phyloP scores from a whole-genome alignment of 345 rosid species.

The Eucalyptus regnans region DNA sequence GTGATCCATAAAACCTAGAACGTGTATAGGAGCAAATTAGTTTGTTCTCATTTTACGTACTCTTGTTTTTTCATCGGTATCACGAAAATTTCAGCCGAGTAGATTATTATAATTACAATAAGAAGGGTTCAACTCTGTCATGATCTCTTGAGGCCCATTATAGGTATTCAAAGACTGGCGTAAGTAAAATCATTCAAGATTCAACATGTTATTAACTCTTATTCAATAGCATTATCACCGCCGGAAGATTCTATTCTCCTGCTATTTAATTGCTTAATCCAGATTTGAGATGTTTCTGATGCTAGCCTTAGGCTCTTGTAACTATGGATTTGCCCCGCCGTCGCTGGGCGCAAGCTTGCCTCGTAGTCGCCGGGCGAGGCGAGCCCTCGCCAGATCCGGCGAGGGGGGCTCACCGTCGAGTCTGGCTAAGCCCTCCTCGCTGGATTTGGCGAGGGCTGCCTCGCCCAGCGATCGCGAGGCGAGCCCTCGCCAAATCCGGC shows the following conservation, averaged over 20 bases:
- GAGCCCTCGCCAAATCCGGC: too few species aligned
- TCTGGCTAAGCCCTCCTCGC: too few species aligned
- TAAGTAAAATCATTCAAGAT: background rate
- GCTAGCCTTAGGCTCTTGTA: background rate
- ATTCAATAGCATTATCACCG: background rate
- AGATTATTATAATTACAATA: background rate
- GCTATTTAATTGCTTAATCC: background rate
- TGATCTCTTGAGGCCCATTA: background rate
- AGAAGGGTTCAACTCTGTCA: background rate
- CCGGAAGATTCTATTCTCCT: background rate
- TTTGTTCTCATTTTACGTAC: background rate
- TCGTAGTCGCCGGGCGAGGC: too few species aligned
- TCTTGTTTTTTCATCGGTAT: background rate
- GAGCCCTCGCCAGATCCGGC: too few species aligned
- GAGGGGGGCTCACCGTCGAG: too few species aligned
- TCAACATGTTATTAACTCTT: background rate
- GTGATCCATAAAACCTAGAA: background rate
- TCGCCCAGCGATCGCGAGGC: too few species aligned
- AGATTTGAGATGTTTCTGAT: background rate
- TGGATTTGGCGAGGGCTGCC: too few species aligned
- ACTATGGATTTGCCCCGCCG: too few species aligned
- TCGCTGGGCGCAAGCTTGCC: too few species aligned
- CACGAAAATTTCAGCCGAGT: background rate
- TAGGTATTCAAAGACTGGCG: background rate
- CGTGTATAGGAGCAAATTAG: background rate